phyloP scores from a whole-genome alignment of 2,329 filamentous ascomycete genomes.

The Sarocladiaceae sp. region DNA sequence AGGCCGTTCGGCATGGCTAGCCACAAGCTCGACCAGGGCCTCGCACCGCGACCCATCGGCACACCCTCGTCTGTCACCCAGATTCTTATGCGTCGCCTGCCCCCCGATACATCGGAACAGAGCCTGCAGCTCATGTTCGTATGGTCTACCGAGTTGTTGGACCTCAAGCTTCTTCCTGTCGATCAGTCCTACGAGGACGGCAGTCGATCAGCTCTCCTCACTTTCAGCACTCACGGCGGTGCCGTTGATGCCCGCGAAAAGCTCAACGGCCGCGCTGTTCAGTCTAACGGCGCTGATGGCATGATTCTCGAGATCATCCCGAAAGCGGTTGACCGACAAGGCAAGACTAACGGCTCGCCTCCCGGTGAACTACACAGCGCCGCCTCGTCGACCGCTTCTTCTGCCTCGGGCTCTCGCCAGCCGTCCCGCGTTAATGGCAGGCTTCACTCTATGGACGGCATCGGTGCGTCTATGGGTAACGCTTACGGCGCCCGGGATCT shows the following conservation, averaged over 20 bases:
- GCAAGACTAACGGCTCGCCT: background rate
- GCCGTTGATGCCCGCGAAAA: slow-evolving; percentile 51
- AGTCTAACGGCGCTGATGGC: slow-evolving; percentile 38
- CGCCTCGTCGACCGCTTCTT: slow-evolving; percentile 28
- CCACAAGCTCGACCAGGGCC: background rate
- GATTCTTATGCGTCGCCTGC: slow-evolving; percentile 48
- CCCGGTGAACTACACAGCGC: slow-evolving; percentile 14
- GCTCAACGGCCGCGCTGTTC: slow-evolving; percentile 49
- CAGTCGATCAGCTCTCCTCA: slow-evolving; percentile 46
- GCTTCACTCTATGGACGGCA: slow-evolving; percentile 56
- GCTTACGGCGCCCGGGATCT: slow-evolving; percentile 7
- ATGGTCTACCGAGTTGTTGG: slow-evolving; percentile 49
- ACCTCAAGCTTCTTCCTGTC: slow-evolving; percentile 43
- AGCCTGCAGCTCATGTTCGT: slow-evolving; percentile 50
- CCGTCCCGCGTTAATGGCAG: slow-evolving; percentile 54
- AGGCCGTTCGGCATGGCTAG: slow-evolving; percentile 26
- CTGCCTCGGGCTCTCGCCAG: slow-evolving; percentile 40
- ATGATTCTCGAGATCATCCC: slow-evolving; percentile 52
- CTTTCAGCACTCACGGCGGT: slow-evolving; percentile 45
- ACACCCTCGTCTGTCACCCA: slow-evolving; percentile 29
- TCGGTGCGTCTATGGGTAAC: slow-evolving; percentile 50
- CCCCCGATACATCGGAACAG: slow-evolving; percentile 46
- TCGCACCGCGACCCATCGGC: slow-evolving; percentile 24
- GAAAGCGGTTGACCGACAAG: background rate
- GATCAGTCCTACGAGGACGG: slow-evolving; percentile 44